Percentiles rank a stretch among this genome's conserved stretches.
These are phyloP conservation scores for Botrytis galanthina DNA, from an alignment of 2,329 filamentous ascomycete species.

Conservation along the genomic window DNA sequence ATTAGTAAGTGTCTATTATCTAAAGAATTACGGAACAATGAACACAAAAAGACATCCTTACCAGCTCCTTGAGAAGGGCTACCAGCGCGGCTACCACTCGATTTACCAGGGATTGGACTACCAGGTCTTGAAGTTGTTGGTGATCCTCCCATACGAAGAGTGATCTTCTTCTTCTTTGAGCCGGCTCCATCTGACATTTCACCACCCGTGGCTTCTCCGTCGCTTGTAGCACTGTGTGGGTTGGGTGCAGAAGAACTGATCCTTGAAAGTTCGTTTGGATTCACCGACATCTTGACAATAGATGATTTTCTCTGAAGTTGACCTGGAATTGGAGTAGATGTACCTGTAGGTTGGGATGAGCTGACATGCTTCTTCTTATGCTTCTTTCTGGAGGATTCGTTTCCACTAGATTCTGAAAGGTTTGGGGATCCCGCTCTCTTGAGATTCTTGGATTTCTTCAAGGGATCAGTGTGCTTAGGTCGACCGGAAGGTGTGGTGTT, in stretches of 20 bases:
- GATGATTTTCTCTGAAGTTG: constrained; percentile 36
- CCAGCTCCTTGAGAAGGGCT: constrained; percentile 32
- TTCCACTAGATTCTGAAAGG: constrained; percentile 82
- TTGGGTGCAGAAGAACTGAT: constrained; percentile 33
- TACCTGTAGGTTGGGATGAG: constrained; percentile 52
- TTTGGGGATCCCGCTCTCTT: constrained; percentile 87
- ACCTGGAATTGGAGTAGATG: constrained; percentile 52
- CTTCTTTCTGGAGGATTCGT: constrained; percentile 82
- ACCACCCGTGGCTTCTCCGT: constrained; percentile 68
- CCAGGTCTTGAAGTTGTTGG: constrained; percentile 60
- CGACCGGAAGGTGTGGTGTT: constrained; percentile 64
- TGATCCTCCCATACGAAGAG: constrained; percentile 45
- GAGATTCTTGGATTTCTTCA: constrained; percentile 54
- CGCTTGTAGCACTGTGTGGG: constrained; percentile 55
- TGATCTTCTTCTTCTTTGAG: constrained; percentile 57
- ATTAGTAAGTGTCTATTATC: background rate
- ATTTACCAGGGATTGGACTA: constrained; percentile 49
- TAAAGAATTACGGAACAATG: background rate
- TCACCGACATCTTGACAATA: constrained; percentile 34
- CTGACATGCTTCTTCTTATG: constrained; percentile 64
- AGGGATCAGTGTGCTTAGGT: constrained; percentile 50
- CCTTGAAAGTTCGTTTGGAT: constrained; percentile 35
- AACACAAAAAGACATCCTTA: constrained; percentile 17
- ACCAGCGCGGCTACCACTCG: constrained; percentile 35
- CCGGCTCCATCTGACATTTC: constrained; percentile 58